phyloP scores from a whole-genome alignment of 2,329 filamentous ascomycete genomes.

The Lasiodiplodia citricola region DNA sequence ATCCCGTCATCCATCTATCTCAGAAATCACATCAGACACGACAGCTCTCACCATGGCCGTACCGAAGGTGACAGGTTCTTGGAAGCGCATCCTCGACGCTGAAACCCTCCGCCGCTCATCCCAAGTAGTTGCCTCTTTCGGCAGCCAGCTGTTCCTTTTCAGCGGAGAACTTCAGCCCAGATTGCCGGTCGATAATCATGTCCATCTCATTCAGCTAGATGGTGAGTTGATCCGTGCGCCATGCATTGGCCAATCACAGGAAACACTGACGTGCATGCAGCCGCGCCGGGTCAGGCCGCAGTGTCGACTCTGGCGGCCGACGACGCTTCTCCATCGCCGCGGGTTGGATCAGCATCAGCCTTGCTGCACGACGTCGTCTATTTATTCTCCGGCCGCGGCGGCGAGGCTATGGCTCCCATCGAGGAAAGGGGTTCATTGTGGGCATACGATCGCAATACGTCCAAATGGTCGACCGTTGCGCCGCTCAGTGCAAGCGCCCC shows the following conservation, averaged over 20 bases:
- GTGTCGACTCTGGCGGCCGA: conserved; percentile 26
- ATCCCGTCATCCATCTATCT: background rate
- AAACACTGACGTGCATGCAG: conserved; percentile 28
- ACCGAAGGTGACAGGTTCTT: conserved; percentile 36
- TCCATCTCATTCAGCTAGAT: conserved; percentile 63
- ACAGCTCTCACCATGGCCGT: background rate
- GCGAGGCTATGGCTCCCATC: conserved; percentile 70
- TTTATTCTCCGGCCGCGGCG: conserved; percentile 79
- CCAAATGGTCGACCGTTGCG: conserved; percentile 68
- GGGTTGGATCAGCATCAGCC: conserved; percentile 75
- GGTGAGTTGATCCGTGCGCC: conserved; percentile 13
- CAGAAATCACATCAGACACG: background rate
- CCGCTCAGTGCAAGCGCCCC: conserved; percentile 57
- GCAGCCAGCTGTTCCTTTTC: conserved; percentile 70
- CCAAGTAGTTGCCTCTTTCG: conserved; percentile 69
- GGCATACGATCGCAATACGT: conserved; percentile 71
- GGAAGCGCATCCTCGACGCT: conserved; percentile 42
- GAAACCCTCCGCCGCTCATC: conserved; percentile 71
- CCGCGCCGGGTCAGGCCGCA: background rate
- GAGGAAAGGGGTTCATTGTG: conserved; percentile 78
- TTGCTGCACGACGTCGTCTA: conserved; percentile 74
- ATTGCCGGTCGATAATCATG: conserved; percentile 72
- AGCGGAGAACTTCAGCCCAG: conserved; percentile 74
- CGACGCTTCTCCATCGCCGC: conserved; percentile 61
- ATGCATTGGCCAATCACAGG: background rate